Conservation (phyloP, 2,329 filamentous ascomycete species). For the Talaromyces atroroseus region DNA sequence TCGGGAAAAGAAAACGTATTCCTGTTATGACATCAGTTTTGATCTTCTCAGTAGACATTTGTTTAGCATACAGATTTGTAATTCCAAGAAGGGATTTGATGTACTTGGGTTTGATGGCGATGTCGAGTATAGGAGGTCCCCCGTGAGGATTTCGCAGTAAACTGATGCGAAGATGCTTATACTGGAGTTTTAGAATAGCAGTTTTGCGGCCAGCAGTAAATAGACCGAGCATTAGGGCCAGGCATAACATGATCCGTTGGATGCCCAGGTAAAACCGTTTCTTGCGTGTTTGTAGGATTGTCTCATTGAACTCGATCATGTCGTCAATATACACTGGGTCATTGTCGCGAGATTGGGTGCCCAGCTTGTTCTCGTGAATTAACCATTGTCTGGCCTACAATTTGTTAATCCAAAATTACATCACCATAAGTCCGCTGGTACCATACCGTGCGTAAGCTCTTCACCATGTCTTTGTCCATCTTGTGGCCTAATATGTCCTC, state of each 20-base stretch:
- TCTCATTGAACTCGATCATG: constrained; percentile 20
- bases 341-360: constrained; percentile 14
- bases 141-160: constrained; percentile 18
- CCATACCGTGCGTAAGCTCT: constrained; percentile 16
- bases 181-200: constrained; percentile 18
- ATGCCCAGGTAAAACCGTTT: constrained; percentile 20
- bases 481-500: constrained; percentile 11
- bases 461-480: constrained; percentile 17
- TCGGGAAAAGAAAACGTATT: constrained; percentile 18
- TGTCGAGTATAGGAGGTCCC: constrained; percentile 16
- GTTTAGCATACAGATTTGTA: constrained; percentile 18
- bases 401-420: not conserved
- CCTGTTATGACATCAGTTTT: constrained; percentile 8
- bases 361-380: not conserved
- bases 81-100: constrained; percentile 21
- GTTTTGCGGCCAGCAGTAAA: constrained; percentile 20
- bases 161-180: constrained; percentile 18
- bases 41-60: not conserved
- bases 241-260: constrained; percentile 19
- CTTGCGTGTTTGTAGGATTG: constrained; percentile 16
- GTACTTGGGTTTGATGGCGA: constrained; percentile 19
- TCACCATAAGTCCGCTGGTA: not conserved
- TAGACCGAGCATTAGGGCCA: constrained; percentile 15
- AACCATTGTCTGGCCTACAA: not conserved
- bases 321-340: constrained; percentile 20